A percentile compares a stretch with the other conserved stretches of the same genome.
Evolutionary conservation across 345 rosid species (phyloP).

Genomic region (Noccaea caerulescens): DNA sequence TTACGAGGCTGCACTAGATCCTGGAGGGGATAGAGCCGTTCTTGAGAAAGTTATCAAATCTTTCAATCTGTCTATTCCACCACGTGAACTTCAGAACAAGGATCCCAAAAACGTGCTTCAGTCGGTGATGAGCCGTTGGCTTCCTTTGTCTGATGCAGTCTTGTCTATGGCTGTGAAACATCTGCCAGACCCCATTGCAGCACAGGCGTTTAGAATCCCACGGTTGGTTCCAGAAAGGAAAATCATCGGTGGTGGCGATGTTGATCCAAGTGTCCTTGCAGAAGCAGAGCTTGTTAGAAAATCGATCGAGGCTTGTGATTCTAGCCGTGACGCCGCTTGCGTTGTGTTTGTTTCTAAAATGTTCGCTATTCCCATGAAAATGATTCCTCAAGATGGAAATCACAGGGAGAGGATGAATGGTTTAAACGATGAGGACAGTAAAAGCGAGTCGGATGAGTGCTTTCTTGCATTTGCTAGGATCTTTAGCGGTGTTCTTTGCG

Average conservation of each 20-base stretch:
- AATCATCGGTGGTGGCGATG: slow-evolving; percentile 46
- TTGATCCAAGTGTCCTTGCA: slow-evolving; percentile 54
- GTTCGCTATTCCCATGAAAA: slow-evolving; percentile 83
- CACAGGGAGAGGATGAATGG: slow-evolving; percentile 66
- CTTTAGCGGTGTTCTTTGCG: slow-evolving; percentile 77
- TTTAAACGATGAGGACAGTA: slow-evolving; percentile 55
- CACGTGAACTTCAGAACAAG: slow-evolving; percentile 87
- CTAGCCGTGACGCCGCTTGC: slow-evolving; percentile 65
- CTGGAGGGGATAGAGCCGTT: slow-evolving; percentile 62
- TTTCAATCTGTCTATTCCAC: slow-evolving; percentile 68
- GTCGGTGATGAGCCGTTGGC: slow-evolving; percentile 89
- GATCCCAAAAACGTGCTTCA: slow-evolving; percentile 84
- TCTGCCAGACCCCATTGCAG: slow-evolving; percentile 78
- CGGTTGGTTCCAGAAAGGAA: slow-evolving; percentile 82
- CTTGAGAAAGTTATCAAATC: slow-evolving; percentile 73
- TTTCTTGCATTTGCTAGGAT: slow-evolving; percentile 97
- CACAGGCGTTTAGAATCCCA: slow-evolving; percentile 68
- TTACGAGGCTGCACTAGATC: slow-evolving; percentile 73
- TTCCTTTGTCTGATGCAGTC: slow-evolving; percentile 84
- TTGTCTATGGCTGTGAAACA: slow-evolving; percentile 88
- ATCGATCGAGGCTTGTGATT: slow-evolving; percentile 77
- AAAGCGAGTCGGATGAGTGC: slow-evolving; percentile 73
- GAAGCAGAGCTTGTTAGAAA: slow-evolving; percentile 78
- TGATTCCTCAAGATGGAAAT: slow-evolving; percentile 76
- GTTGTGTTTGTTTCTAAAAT: slow-evolving; percentile 91